These are phyloP conservation scores for Plasmodium sp. DNA, from an alignment of 169 alveolate species.

Conservation along the genomic window DNA sequence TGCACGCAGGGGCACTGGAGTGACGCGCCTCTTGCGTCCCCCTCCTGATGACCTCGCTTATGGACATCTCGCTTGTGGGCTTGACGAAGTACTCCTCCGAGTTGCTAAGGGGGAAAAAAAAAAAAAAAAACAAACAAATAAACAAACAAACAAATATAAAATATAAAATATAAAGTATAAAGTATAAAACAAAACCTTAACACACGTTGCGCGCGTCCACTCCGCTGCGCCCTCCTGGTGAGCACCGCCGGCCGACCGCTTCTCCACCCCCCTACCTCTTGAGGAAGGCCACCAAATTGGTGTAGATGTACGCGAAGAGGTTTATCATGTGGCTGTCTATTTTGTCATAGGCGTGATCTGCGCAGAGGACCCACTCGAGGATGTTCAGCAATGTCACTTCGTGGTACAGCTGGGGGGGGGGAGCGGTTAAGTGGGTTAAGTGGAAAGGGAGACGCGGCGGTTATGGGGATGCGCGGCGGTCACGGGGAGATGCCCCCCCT, in stretches of 20 bases:
- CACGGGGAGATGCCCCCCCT: background rate
- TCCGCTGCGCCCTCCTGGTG: background rate
- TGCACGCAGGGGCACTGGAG: background rate
- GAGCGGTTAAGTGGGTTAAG: background rate
- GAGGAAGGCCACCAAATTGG: slow-evolving; percentile 60
- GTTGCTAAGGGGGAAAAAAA: slow-evolving; percentile 6
- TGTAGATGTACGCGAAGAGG: slow-evolving; percentile 30
- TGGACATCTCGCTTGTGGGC: slow-evolving; percentile 56
- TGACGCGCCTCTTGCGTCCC: background rate
- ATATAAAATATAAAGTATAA: too few species aligned
- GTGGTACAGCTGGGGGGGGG: slow-evolving; percentile 34
- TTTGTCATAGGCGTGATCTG: slow-evolving; percentile 49
- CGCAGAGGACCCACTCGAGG: slow-evolving; percentile 20
- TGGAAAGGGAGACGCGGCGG: background rate
- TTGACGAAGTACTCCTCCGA: slow-evolving; percentile 57
- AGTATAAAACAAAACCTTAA: too few species aligned
- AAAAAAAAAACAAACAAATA: background rate
- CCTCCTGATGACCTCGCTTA: slow-evolving; percentile 35
- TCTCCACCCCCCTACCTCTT: slow-evolving; percentile 6
- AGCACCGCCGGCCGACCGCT: background rate
- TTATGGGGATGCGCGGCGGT: background rate
- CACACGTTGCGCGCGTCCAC: background rate
- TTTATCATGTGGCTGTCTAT: slow-evolving; percentile 48
- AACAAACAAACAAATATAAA: background rate
- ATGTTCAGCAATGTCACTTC: slow-evolving; percentile 57